Percentiles rank a stretch among this genome's conserved stretches.
phyloP scores from a whole-genome alignment of 2,329 filamentous ascomycete genomes.

The Furcasterigmium sp. region DNA sequence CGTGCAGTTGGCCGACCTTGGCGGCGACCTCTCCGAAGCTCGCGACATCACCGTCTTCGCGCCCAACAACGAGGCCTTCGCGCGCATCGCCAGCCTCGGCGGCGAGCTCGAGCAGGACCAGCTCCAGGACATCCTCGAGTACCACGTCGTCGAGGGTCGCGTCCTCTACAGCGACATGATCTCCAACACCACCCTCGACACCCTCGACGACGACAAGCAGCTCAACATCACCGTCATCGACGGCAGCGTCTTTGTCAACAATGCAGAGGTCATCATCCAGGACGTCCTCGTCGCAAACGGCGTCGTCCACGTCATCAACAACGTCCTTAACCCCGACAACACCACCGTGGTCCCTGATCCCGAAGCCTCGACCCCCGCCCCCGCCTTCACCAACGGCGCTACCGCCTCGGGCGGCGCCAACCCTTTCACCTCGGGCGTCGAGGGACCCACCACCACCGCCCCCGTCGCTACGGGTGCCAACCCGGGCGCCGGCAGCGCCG shows the following conservation, averaged over 20 bases:
- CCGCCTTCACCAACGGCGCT: slow-evolving; percentile 49
- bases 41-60: slow-evolving; percentile 59
- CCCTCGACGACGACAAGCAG: slow-evolving; percentile 6
- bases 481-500: neutral
- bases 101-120: slow-evolving; percentile 38
- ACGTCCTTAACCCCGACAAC: slow-evolving; percentile 53
- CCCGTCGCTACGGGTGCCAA: slow-evolving; percentile 22
- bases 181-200: slow-evolving; percentile 12
- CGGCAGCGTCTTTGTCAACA: slow-evolving; percentile 37
- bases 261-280: slow-evolving; percentile 42
- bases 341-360: slow-evolving; percentile 35
- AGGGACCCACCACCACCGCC: slow-evolving; percentile 33
- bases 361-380: slow-evolving; percentile 35
- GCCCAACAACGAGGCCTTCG: slow-evolving; percentile 56
- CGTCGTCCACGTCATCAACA: slow-evolving; percentile 53
- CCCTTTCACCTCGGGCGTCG: slow-evolving; percentile 52
- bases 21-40: slow-evolving; percentile 30
- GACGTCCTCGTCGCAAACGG: slow-evolving; percentile 50
- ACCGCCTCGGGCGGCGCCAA: slow-evolving; percentile 34
- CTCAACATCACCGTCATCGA: slow-evolving; percentile 29
- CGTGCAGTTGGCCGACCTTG: slow-evolving; percentile 35
- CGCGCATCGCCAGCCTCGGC: slow-evolving; percentile 47
- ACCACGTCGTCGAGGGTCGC: slow-evolving; percentile 56
- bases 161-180: slow-evolving; percentile 43
- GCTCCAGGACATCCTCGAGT: slow-evolving; percentile 50